Evolutionary conservation across 352 stramenopile species (phyloP), one percentile per base, ranked within the genome.

Genomic region (Pythium guiyangense): DNA sequence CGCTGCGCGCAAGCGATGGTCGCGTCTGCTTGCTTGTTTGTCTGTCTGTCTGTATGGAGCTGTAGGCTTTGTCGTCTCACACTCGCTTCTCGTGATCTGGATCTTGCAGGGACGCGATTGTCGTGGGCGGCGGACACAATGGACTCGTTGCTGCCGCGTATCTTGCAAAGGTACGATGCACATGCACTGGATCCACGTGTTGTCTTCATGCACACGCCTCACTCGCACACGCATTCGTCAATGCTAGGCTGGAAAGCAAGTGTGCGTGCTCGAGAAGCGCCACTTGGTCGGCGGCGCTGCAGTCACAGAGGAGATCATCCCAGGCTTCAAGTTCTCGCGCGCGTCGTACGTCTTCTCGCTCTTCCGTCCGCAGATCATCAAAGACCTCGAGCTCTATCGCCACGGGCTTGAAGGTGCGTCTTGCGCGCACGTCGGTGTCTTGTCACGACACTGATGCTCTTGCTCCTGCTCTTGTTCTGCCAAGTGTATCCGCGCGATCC

Each of bases 311-410:
- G 89, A 97, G 56, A 90, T 97, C 59, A 79, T 97, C 45, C 84
- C 87, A 0, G 86, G 88, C 18, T 97, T 95, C 70, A 88, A 91
- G 39, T 97, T 97, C 65, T 96, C 86, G 39, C 78, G 89, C 37
- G 90, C 84, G 11, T 97, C 89, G 35, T 97, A 97, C 64, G 79
- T 97, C 10, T 91, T 93, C 54, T 93, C 87, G 44, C 74, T 97
- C 18, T 93, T 97, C 48, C 79, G 89, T 1, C 89, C 89, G 46
- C 77, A 91, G 59, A 94, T 97, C 55, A 97, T 97, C 58, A 71
- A 82, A 42, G 89, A 97, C 35, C 61, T 97, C 44, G 82, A 92
- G 47, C 69, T 97, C 26, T 62, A 95, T 45, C 57, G 67, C 15
- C 79, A 96, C 50, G 84, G 82, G 25, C 68, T 97, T 0, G 71